Conservation (phyloP, 2,329 filamentous ascomycete species). For the Colletotrichum sp. region DNA sequence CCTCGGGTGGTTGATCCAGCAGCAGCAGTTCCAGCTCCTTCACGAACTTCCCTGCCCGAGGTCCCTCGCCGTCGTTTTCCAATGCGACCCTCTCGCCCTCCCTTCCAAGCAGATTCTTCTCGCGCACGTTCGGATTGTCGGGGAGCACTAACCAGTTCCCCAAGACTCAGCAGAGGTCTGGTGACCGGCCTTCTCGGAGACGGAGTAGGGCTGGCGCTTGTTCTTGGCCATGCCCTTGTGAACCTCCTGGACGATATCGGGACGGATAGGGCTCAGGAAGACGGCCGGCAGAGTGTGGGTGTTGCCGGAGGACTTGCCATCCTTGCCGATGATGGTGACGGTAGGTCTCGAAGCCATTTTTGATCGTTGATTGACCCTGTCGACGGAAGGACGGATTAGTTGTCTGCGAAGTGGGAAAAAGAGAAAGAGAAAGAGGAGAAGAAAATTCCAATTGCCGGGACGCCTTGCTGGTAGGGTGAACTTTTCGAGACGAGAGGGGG, state of each 20-base stretch:
- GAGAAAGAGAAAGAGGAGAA: background rate
- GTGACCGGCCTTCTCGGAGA: conserved; percentile 99
- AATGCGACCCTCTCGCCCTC: background rate
- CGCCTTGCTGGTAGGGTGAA: conserved; percentile 8
- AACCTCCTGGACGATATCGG: conserved; percentile 98
- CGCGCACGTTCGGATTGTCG: background rate
- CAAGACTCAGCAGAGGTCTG: conserved; percentile 99
- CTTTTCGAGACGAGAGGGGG: background rate
- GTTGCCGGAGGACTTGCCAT: conserved; percentile 89
- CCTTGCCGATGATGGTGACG: conserved; percentile 95
- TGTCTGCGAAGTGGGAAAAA: conserved; percentile 5
- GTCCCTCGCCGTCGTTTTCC: background rate
- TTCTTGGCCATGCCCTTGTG: conserved; percentile 99
- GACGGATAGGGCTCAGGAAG: conserved; percentile 96
- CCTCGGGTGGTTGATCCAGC: background rate
- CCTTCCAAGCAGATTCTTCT: background rate
- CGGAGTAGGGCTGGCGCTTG: conserved; percentile 98
- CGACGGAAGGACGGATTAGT: conserved; percentile 15
- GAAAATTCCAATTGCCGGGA: background rate
- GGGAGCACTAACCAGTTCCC: conserved; percentile 85
- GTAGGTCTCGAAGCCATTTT: conserved; percentile 95
- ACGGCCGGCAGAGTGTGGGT: conserved; percentile 94
- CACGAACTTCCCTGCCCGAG: conserved; percentile 3
- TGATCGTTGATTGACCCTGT: conserved; percentile 25
- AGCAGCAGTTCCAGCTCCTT: background rate